phyloP scores from a whole-genome alignment of 306 rosid species.

The Ammopiptanthus mongolicus region DNA sequence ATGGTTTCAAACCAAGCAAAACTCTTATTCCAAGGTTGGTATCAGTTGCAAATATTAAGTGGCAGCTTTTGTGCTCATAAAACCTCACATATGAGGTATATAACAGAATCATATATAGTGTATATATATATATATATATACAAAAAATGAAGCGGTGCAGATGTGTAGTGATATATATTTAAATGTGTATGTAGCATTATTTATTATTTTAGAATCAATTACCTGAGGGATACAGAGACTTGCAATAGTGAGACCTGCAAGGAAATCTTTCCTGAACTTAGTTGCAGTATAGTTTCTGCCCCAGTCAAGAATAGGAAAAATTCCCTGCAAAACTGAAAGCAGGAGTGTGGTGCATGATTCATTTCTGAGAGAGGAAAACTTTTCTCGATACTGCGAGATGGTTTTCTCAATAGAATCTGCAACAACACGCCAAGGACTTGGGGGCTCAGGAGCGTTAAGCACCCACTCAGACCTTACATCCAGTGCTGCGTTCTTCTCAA shows the following conservation, averaged over 20 bases:
- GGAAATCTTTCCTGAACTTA: constrained; percentile 39
- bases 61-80: neutral
- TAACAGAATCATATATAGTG: too few species aligned
- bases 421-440: constrained; percentile 21
- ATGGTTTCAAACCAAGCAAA: neutral
- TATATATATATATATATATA: too few species aligned
- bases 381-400: neutral
- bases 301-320: constrained; percentile 47
- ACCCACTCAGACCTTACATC: constrained; percentile 36
- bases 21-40: neutral
- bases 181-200: neutral
- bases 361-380: constrained; percentile 11
- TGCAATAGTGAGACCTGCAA: constrained; percentile 46
- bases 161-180: too few species aligned
- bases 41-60: neutral
- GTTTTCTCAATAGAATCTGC: constrained; percentile 17
- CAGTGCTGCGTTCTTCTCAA: constrained; percentile 15
- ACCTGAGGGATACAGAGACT: constrained; percentile 47
- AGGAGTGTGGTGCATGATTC: neutral
- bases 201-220: neutral
- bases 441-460: constrained; percentile 43
- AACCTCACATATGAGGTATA: too few species aligned
- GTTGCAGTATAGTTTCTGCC: constrained; percentile 26
- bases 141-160: too few species aligned
- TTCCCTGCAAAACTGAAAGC: constrained; percentile 11